Percentiles rank a stretch among this genome's conserved stretches.
Conservation (phyloP, 78 protist genomes). For the Polysphondylium violaceum region DNA sequence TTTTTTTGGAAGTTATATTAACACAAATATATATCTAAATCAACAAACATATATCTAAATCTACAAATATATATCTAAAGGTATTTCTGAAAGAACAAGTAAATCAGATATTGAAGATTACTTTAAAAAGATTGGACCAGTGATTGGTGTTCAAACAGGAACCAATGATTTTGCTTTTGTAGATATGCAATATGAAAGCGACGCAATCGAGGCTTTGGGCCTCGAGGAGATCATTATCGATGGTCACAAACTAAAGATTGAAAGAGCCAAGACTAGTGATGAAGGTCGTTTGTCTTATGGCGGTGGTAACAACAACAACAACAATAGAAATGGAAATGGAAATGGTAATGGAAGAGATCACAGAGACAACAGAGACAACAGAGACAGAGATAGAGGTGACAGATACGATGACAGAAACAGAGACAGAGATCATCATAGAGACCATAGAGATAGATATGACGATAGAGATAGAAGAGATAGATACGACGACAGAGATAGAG, state of each 20-base stretch:
- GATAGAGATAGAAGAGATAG: slow-evolving; percentile 3
- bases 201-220: slow-evolving; percentile 26
- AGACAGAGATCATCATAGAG: background rate
- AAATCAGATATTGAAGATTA: slow-evolving; percentile 64
- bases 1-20: background rate
- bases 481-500: background rate
- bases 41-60: background rate
- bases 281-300: background rate
- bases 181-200: slow-evolving; percentile 58
- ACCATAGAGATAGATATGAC: no score
- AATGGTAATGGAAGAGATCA: background rate
- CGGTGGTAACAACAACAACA: slow-evolving; percentile 17
- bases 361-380: background rate
- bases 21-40: background rate
- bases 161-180: slow-evolving; percentile 48
- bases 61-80: no score
- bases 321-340: background rate
- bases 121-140: slow-evolving; percentile 59
- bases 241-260: slow-evolving; percentile 1
- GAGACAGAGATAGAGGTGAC: slow-evolving; percentile 10
- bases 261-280: background rate
- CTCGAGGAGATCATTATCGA: slow-evolving; percentile 22
- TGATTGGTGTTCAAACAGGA: slow-evolving; percentile 29
- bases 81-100: slow-evolving; percentile 59
- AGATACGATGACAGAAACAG: background rate